A percentile compares a stretch with the other conserved stretches of the same genome.
Evolutionary conservation across 2,329 filamentous ascomycete species (phyloP).

Genomic region (Monilinia vaccinii-corymbosi): DNA sequence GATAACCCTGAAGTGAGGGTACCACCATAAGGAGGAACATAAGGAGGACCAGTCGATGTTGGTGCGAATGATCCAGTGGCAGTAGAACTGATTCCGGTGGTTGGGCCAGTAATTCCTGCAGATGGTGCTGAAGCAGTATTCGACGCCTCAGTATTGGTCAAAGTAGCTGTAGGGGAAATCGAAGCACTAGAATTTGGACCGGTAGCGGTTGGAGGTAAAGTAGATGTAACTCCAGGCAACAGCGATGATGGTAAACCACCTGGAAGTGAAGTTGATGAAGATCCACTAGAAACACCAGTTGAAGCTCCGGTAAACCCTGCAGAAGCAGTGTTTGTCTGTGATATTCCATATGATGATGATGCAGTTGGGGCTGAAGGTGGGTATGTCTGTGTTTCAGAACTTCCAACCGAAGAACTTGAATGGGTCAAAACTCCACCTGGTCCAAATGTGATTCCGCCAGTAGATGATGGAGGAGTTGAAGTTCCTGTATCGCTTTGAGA

Average conservation of each 20-base stretch:
- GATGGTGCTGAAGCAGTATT: constrained; percentile 2
- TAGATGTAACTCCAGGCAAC: background rate
- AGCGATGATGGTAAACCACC: background rate
- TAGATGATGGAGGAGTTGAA: constrained; percentile 12
- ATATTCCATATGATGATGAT: constrained; percentile 12
- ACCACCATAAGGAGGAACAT: background rate
- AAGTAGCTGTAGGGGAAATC: background rate
- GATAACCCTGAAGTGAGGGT: background rate
- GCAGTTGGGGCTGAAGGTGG: constrained; percentile 11
- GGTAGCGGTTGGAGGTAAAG: background rate
- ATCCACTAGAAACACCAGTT: background rate
- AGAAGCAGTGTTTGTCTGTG: too few relatives aligned
- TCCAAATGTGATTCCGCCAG: constrained; percentile 24
- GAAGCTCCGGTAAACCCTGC: background rate
- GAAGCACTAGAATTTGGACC: background rate
- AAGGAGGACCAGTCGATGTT: background rate
- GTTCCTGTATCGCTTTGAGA: background rate
- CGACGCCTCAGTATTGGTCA: background rate
- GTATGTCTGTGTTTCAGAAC: background rate
- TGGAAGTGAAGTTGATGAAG: background rate
- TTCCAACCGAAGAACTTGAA: background rate
- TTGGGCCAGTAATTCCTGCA: constrained; percentile 6
- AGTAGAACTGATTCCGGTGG: background rate
- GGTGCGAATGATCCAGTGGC: background rate
- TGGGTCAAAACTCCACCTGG: constrained; percentile 25